These are phyloP conservation scores for Bodo saltans DNA, from an alignment of 78 protist genomes.

Conservation along the genomic window DNA sequence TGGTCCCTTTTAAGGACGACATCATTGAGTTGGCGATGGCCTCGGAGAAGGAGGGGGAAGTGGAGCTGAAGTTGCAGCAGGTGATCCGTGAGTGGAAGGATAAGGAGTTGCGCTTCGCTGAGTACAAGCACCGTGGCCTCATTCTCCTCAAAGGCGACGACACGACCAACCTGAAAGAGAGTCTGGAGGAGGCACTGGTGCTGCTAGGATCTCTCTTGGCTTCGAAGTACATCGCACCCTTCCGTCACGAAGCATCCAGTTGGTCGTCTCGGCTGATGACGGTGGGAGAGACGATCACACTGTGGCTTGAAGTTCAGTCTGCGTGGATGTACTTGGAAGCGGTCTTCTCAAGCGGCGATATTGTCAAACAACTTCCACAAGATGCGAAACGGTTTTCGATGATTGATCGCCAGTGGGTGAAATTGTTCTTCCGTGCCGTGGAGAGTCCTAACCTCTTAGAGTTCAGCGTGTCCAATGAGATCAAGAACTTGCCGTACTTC, in stretches of 20 bases:
- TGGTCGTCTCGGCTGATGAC: constrained; percentile 36
- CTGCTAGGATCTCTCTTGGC: constrained; percentile 26
- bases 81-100: constrained; percentile 51
- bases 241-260: neutral
- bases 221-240: constrained; percentile 43
- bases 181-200: constrained; percentile 59
- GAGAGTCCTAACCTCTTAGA: constrained; percentile 42
- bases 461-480: constrained; percentile 40
- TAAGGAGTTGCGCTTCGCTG: constrained; percentile 37
- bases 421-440: constrained; percentile 49
- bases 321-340: constrained; percentile 57
- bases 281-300: constrained; percentile 31
- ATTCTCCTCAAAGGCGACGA: constrained; percentile 34
- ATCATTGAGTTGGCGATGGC: constrained; percentile 43
- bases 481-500: constrained; percentile 49
- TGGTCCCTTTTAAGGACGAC: constrained; percentile 39
- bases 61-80: constrained; percentile 33
- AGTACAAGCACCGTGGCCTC: constrained; percentile 40
- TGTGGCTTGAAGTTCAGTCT: constrained; percentile 49
- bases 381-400: constrained; percentile 53
- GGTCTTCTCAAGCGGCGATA: constrained; percentile 58
- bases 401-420: constrained; percentile 49
- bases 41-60: constrained; percentile 55
- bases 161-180: constrained; percentile 36
- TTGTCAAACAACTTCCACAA: constrained; percentile 49